Conservation (phyloP, 768 basidiomycete genomes). For the Baorangia bicolor region DNA sequence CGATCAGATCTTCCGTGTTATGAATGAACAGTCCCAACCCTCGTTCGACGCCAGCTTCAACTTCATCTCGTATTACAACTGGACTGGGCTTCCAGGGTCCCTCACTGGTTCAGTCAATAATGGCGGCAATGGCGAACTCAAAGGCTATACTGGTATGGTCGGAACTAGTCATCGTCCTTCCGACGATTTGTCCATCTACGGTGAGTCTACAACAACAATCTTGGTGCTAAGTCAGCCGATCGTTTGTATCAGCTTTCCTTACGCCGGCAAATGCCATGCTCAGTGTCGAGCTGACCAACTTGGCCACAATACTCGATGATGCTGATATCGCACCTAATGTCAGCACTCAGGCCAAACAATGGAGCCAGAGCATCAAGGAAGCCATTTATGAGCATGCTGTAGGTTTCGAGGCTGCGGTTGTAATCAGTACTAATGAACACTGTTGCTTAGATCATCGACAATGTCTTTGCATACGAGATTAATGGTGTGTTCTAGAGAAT, state of each 20-base stretch:
- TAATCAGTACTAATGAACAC: not conserved
- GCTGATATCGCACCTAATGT: slow-evolving; percentile 48
- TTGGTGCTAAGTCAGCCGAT: not conserved
- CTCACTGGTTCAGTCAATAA: slow-evolving; percentile 65
- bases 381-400: slow-evolving; percentile 67
- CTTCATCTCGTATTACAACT: slow-evolving; percentile 76
- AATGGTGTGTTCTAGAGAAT: slow-evolving; percentile 47
- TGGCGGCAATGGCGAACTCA: slow-evolving; percentile 72
- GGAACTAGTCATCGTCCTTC: slow-evolving; percentile 78
- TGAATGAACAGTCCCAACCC: slow-evolving; percentile 71
- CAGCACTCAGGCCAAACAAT: slow-evolving; percentile 51
- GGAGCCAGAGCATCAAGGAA: slow-evolving; percentile 55
- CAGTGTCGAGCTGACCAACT: slow-evolving; percentile 63
- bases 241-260: slow-evolving; percentile 57
- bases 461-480: slow-evolving; percentile 74
- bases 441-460: slow-evolving; percentile 50
- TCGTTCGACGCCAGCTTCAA: slow-evolving; percentile 71
- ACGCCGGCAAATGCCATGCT: slow-evolving; percentile 83
- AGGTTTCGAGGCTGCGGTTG: slow-evolving; percentile 8
- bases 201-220: slow-evolving; percentile 34
- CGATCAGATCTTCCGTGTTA: slow-evolving; percentile 70
- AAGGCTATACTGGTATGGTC: slow-evolving; percentile 68
- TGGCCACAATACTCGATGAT: slow-evolving; percentile 59
- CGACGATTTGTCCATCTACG: slow-evolving; percentile 68
- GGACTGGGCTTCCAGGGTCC: slow-evolving; percentile 67